Evolutionary conservation across 768 basidiomycete genomes (phyloP), one percentile per base, ranked within the genome.

Genomic region (Russula compacta): DNA sequence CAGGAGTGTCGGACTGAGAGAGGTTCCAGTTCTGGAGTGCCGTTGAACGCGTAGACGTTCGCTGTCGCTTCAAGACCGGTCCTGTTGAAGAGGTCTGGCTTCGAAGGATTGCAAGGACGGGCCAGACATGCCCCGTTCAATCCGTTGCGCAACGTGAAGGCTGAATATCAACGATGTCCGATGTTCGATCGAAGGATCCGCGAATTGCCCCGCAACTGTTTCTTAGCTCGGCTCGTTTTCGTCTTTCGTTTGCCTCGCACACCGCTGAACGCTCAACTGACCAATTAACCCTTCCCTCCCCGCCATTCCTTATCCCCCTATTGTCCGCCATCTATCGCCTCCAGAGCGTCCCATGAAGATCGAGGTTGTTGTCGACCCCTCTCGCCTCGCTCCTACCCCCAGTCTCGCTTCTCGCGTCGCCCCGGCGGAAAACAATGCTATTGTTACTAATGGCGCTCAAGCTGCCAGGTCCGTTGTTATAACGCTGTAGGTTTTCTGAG

Each of bases 331-430:
- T 64, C 65, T 57, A 58, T 53, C 49, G 35, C 68, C 64, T 74
- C 74, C 71, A 98, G 95, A 91, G 81, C 90, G 91, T 67, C 90
- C 92, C 24, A 97, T 98, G 94, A 95, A 94, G 81, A 94, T 98
- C 64, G 95, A 99, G 80, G 92, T 98, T 66, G 84, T 98, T 48
- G 81, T 95, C 72, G 92, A 95, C 76, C 92, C 92, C 12, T 80
- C 85, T 48, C 80, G 82, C 46, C 77, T 86, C n/a, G 79, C 83
- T 6, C 74, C 82, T 11, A 73, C 78, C 10, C 77, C 78, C 19
- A 80, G 89, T 5, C 79, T 99, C 65, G 84, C 83, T 17, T 83
- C 89, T 29, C 90, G 97, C 56, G 91, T 99, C 39, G 89, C 91
- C 4, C 90, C 92, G 39, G 81, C 84, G 3, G 75, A 83, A 14